A percentile compares a stretch with the other conserved stretches of the same genome.
Evolutionary conservation across 768 basidiomycete genomes (phyloP).

Genomic region (Holtermannia corniformis): DNA sequence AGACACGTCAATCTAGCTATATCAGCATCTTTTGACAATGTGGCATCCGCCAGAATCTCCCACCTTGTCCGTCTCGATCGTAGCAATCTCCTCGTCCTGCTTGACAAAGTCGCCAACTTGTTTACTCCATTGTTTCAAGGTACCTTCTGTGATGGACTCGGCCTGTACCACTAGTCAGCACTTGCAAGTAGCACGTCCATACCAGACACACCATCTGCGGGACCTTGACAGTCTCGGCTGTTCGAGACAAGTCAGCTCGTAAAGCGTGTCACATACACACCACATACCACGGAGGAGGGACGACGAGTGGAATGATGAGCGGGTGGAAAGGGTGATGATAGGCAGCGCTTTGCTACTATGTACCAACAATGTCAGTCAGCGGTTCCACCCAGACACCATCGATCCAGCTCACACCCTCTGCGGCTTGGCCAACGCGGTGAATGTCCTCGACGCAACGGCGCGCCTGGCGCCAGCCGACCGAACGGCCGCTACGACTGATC

Average conservation of each 20-base stretch:
- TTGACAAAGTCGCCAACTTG: conserved; percentile 83
- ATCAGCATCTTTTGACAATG: too few relatives aligned
- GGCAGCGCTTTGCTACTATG: conserved; percentile 2
- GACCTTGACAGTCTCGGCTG: conserved; percentile 76
- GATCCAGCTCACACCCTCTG: conserved; percentile 4
- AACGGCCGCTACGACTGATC: conserved; percentile 9
- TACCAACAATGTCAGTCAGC: background rate
- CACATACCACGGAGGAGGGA: conserved; percentile 29
- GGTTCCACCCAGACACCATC: conserved; percentile 3
- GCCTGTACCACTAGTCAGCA: conserved; percentile 41
- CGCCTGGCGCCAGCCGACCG: conserved; percentile 6
- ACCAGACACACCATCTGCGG: conserved; percentile 82
- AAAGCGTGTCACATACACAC: background rate
- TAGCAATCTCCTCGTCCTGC: conserved; percentile 90
- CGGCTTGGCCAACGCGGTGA: conserved; percentile 1
- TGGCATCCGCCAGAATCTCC: conserved; percentile 13
- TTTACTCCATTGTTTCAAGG: conserved; percentile 88
- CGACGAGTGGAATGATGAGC: conserved; percentile 26
- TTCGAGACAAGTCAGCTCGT: conserved; percentile 1
- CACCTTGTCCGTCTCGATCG: conserved; percentile 98
- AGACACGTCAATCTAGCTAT: conserved; percentile 78
- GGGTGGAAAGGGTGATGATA: conserved; percentile 8
- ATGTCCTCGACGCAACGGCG: conserved; percentile 5
- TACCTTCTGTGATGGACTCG: conserved; percentile 96
- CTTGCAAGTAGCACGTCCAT: background rate